A percentile compares a stretch with the other conserved stretches of the same genome.
These are phyloP conservation scores for Diaporthe velutina DNA, from an alignment of 2,329 filamentous ascomycete species.

Conservation along the genomic window DNA sequence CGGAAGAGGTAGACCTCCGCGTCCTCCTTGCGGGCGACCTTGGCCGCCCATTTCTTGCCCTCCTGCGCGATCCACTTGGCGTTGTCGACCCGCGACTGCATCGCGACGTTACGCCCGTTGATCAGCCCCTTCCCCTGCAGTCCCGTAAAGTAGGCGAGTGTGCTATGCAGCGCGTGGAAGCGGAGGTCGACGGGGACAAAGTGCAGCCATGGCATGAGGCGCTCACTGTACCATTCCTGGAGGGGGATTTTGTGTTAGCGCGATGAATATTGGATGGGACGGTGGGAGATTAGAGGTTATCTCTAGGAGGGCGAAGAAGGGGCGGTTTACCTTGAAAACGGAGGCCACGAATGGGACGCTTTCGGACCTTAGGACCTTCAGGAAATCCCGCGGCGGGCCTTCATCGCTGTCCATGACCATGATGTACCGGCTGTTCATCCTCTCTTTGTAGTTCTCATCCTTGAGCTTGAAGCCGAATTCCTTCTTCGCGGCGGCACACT, in stretches of 20 bases:
- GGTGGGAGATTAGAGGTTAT: not conserved
- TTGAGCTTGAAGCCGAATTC: slow-evolving; percentile 64
- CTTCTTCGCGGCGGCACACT: slow-evolving; percentile 61
- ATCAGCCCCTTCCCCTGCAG: slow-evolving; percentile 58
- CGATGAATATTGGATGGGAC: no score
- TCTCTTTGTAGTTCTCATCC: slow-evolving; percentile 60
- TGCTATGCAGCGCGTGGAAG: slow-evolving; percentile 80
- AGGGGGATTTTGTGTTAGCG: not conserved
- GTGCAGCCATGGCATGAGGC: slow-evolving; percentile 82
- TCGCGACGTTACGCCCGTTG: slow-evolving; percentile 60
- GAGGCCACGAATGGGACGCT: slow-evolving; percentile 79
- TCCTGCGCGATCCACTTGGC: slow-evolving; percentile 75
- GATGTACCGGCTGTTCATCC: slow-evolving; percentile 76
- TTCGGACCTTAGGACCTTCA: slow-evolving; percentile 74
- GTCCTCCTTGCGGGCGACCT: slow-evolving; percentile 76
- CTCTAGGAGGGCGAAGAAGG: not conserved
- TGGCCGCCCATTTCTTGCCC: slow-evolving; percentile 74
- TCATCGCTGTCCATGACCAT: slow-evolving; percentile 79
- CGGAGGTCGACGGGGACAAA: slow-evolving; percentile 83
- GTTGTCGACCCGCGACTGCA: slow-evolving; percentile 64
- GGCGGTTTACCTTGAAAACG: slow-evolving; percentile 67
- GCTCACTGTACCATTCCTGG: slow-evolving; percentile 80
- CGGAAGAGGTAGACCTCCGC: slow-evolving; percentile 87
- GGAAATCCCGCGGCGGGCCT: slow-evolving; percentile 71
- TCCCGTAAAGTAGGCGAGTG: slow-evolving; percentile 80